phyloP scores from a whole-genome alignment of 23 red algal species.

The Chondrus crispus region DNA sequence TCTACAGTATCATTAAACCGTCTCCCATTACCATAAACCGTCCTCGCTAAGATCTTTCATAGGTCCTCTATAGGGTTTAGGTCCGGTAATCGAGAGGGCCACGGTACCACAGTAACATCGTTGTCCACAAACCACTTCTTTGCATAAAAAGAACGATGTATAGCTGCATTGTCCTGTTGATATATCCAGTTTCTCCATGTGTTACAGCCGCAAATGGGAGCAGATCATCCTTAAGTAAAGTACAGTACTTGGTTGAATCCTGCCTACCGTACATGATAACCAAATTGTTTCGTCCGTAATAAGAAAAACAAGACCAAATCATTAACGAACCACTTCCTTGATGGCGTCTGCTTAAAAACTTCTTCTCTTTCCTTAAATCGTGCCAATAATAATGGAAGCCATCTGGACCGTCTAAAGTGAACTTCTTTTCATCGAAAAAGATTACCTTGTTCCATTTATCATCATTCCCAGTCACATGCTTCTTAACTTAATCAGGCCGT shows the following conservation, averaged over 20 bases:
- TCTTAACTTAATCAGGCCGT: background rate
- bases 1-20: background rate
- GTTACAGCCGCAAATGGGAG: background rate
- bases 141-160: background rate
- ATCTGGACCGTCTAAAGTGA: conserved; percentile 5
- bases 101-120: background rate
- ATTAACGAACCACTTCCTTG: background rate
- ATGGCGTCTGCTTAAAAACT: background rate
- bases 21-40: background rate
- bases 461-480: background rate
- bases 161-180: background rate
- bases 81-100: background rate
- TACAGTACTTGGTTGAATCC: background rate
- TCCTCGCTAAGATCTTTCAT: background rate
- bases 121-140: background rate
- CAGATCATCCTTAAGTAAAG: background rate
- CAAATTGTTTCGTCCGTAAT: background rate
- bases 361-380: background rate
- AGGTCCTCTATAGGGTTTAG: background rate
- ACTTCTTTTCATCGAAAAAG: background rate
- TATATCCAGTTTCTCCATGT: background rate
- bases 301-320: conserved; percentile 5
- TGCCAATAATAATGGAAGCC: background rate
- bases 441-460: background rate
- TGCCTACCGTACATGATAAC: background rate